Evolutionary conservation across 495 filamentous ascomycete genomes (phyloP).

Genomic region (Aspergillus hancockii): DNA sequence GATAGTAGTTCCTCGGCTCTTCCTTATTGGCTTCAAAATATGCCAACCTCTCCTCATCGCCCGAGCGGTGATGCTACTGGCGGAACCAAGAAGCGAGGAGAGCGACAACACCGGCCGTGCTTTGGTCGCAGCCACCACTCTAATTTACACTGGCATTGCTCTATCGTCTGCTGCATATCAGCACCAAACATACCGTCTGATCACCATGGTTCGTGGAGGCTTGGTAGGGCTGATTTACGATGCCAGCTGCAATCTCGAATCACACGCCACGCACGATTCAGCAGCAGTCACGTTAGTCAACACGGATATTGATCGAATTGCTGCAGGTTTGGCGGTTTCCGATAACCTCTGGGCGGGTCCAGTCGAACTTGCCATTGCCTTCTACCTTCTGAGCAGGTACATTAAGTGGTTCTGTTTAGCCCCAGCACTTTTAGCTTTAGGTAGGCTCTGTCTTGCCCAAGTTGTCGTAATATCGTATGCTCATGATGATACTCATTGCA

Average conservation of each 20-base stretch:
- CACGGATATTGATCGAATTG: not conserved
- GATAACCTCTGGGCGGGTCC: not conserved
- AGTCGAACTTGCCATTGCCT: not conserved
- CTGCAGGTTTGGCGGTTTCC: not conserved
- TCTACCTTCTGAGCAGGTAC: not conserved
- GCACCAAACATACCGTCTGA: not conserved
- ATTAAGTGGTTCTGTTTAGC: not conserved
- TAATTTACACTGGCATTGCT: not conserved
- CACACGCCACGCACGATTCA: not conserved
- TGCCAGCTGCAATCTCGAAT: no score
- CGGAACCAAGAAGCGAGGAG: not conserved
- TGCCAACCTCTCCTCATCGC: conserved; percentile 62
- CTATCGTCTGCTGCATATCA: not conserved
- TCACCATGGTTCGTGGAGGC: conserved; percentile 56
- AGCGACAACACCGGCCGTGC: not conserved
- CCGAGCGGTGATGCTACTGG: not conserved
- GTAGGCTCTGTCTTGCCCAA: not conserved
- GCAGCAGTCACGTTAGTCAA: not conserved
- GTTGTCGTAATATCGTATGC: no score
- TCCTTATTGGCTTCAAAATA: conserved; percentile 55
- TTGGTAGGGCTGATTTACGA: conserved; percentile 51
- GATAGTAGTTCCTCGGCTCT: conserved; percentile 50
- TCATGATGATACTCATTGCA: not conserved
- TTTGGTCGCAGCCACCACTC: not conserved
- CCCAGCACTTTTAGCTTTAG: not conserved